Base-by-base conservation (phyloP, 805 yeast species). In the Candida glaebosa region DNA sequence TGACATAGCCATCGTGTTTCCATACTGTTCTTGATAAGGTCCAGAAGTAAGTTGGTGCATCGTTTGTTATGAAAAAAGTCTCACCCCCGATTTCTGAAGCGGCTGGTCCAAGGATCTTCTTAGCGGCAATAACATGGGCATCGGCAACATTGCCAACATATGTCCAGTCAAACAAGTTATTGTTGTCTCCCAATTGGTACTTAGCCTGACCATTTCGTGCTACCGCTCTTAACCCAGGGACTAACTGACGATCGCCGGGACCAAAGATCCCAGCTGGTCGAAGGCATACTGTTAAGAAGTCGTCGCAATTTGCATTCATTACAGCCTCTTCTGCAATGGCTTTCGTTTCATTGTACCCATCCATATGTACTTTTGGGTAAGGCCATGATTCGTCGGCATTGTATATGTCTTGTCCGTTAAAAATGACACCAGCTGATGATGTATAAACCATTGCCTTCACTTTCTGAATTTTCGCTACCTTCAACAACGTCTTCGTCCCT, bases 181-280 rank as follows among this genome's bases (percentile, higher is more conserved):
- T 81, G 66, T 93, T 93, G 60, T 88, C 95, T 50, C 99, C 99
- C 37, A 93, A 73, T 65, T 93, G 99, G 63, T 87, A 87, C 61
- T 85, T 85, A 17, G 93, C 84, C 62, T 91, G 96, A 6, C 96
- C 96, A 41, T 78, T 67, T 44, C 76, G 75, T 3, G 96, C 89
- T 34, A 87, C 96, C 12, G 75, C 75, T 57, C 96, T 79, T 44
- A 93, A 71, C 3, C 95, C 96, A 9, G 99, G 99, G 35, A 93
- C 93, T 56, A 93, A 69, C 61, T 93, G 99, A 46, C 99, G 79
- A 61, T 93, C 99, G 34, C 99, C 98, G 4, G 98, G 99, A 4
- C 99, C 99, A 68, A 93, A 93, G 37, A 93, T 89, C 31, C 99
- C 99, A 1, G 99, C 96, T 1, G 99, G 99, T 48, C 99, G 78